Evolutionary conservation across 2,329 filamentous ascomycete genomes (phyloP), one percentile per base, ranked within the genome.

Genomic region (Microcyclosporella mali): DNA sequence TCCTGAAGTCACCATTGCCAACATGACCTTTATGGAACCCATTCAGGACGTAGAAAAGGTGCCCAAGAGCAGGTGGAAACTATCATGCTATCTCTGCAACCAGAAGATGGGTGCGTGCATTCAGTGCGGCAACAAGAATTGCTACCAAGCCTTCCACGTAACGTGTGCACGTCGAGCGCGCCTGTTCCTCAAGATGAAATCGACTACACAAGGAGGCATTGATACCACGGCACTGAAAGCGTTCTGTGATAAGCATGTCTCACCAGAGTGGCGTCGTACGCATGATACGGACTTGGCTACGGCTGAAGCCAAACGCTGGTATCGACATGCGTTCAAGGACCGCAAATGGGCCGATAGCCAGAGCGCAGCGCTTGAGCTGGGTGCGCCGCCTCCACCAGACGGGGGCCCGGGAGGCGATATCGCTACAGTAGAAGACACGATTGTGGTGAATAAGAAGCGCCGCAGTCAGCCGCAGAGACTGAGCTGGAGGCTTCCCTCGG

Each of bases 81-180:
- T 72, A 60, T 82, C 79, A 31, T 98, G 92, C 69, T 98, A 98
- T 65, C 94, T 98, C 44, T 98, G 92, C 69, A 84, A 88, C 53
- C 92, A 98, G 67, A 85, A 83, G 57, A 98, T 98, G 92, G 92
- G 92, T 16, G 90, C 92, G 31, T 97, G 90, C 65, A 95, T 98
- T 47, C 92, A 98, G 65, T 98, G 92, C 66, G 88, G 89, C 47
- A 95, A 97, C 70, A 97, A 95, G 67, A 87, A 84, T 49, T 98
- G 92, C 66, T 98, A 94, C 61, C 84, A 90, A 59, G 92, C 92
- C 7, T 98, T 98, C 64, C 92, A 98, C 66, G 88, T 95, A 41
- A 97, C 92, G 4, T 98, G 92, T 63, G 92, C 92, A 17, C 80
- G 92, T 42, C 81, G 86, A 56, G 88, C 89, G 36, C 82, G 83